phyloP scores from a whole-genome alignment of 495 filamentous ascomycete species.

The Evansstolkia leycettana region DNA sequence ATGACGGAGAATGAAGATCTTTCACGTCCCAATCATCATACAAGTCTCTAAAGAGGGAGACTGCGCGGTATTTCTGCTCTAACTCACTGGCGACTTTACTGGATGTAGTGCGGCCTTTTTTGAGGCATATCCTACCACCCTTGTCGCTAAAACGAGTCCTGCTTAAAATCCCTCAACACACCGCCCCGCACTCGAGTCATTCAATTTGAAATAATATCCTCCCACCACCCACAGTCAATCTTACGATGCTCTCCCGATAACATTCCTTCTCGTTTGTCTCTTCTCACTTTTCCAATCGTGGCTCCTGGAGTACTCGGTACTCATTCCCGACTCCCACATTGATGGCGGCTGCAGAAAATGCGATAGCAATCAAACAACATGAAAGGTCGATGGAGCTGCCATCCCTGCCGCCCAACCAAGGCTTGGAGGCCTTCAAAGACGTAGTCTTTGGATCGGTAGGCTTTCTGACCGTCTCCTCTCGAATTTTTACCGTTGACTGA shows the following conservation, averaged over 20 bases:
- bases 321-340: slow-evolving; percentile 11
- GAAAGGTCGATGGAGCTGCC: slow-evolving; percentile 31
- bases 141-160: neutral
- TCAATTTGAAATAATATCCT: too few species aligned
- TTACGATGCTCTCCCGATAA: slow-evolving; percentile 21
- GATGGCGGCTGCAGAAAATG: slow-evolving; percentile 36
- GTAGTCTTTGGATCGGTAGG: slow-evolving; percentile 74
- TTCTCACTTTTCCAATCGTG: slow-evolving; percentile 15
- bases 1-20: too few species aligned
- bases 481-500: too few species aligned
- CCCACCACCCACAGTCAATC: too few species aligned
- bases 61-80: too few species aligned
- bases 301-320: slow-evolving; percentile 7
- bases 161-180: slow-evolving; percentile 24
- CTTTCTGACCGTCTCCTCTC: slow-evolving; percentile 3
- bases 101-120: too few species aligned
- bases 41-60: too few species aligned
- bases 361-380: slow-evolving; percentile 21
- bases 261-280: slow-evolving; percentile 12
- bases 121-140: too few species aligned
- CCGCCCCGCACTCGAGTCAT: slow-evolving; percentile 11
- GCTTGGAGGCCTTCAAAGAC: slow-evolving; percentile 64
- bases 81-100: too few species aligned
- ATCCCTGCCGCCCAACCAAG: slow-evolving; percentile 36
- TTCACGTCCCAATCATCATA: too few species aligned